These are phyloP conservation scores for Emydomyces testavorans DNA, from an alignment of 2,329 filamentous ascomycete species.

Conservation along the genomic window DNA sequence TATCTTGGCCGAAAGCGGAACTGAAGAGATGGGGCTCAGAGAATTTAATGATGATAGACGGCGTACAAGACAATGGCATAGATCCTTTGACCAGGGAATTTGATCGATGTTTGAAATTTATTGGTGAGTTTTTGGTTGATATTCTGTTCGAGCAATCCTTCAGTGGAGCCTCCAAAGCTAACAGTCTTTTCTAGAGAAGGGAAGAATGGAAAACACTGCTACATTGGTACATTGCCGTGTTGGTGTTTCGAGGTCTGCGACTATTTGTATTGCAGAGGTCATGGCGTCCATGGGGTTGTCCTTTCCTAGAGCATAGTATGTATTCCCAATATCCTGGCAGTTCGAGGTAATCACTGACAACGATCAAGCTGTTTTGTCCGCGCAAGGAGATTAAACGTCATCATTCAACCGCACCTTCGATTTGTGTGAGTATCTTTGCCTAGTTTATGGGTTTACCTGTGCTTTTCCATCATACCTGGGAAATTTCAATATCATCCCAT, in stretches of 20 bases:
- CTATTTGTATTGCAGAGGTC: slow-evolving; percentile 97
- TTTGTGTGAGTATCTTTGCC: slow-evolving; percentile 53
- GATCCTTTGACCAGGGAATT: slow-evolving; percentile 83
- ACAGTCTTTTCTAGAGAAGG: slow-evolving; percentile 50
- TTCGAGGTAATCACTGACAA: slow-evolving; percentile 5
- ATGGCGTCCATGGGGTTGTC: slow-evolving; percentile 73
- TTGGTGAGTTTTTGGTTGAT: slow-evolving; percentile 51
- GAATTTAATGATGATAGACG: slow-evolving; percentile 68
- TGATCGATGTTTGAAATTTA: slow-evolving; percentile 74
- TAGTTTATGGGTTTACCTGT: neutral
- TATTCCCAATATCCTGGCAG: slow-evolving; percentile 15
- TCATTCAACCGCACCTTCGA: slow-evolving; percentile 90
- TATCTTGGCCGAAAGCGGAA: slow-evolving; percentile 65
- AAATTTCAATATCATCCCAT: too few species aligned
- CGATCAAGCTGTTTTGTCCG: slow-evolving; percentile 69
- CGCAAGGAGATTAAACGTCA: slow-evolving; percentile 84
- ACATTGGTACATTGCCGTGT: slow-evolving; percentile 95
- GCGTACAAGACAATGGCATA: slow-evolving; percentile 93
- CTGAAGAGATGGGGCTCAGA: slow-evolving; percentile 61
- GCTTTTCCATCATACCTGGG: too few species aligned
- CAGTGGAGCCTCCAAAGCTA: neutral
- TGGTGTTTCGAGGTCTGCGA: slow-evolving; percentile 87
- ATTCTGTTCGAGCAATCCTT: neutral
- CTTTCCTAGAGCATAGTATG: slow-evolving; percentile 76
- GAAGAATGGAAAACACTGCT: slow-evolving; percentile 62